These are phyloP conservation scores for Epichloe festucae DNA, from an alignment of 2,329 filamentous ascomycete genomes.

Conservation along the genomic window DNA sequence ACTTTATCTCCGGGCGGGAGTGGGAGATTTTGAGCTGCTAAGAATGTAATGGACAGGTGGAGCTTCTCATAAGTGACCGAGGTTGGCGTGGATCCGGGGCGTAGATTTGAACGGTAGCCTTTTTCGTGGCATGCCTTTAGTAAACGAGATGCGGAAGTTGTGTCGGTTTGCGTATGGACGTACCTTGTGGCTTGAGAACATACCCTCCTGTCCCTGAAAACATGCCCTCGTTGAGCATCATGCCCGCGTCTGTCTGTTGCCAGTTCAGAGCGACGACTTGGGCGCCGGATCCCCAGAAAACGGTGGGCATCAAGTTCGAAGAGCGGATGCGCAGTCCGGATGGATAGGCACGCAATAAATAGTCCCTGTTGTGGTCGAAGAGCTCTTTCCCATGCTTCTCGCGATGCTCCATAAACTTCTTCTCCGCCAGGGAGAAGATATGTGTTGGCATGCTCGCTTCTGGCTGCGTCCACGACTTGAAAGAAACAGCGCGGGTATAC, in stretches of 20 bases:
- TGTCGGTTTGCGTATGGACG: not conserved
- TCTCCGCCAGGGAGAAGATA: conserved; percentile 56
- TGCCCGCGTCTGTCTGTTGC: conserved; percentile 81
- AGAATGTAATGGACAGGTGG: conserved; percentile 57
- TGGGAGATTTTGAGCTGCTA: conserved; percentile 65
- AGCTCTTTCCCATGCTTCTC: conserved; percentile 38
- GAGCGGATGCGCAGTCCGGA: conserved; percentile 70
- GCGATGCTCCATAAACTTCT: conserved; percentile 48
- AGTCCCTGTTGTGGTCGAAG: conserved; percentile 71
- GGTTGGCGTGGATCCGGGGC: conserved; percentile 12
- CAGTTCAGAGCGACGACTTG: conserved; percentile 91
- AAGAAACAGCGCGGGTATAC: conserved; percentile 73
- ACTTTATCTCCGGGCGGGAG: conserved; percentile 42
- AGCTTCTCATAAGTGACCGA: conserved; percentile 43
- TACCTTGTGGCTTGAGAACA: conserved; percentile 68
- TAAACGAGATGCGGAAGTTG: not conserved
- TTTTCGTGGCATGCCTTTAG: not conserved
- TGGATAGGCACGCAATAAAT: conserved; percentile 79
- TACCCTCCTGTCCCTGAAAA: conserved; percentile 76
- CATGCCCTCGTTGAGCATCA: conserved; percentile 95
- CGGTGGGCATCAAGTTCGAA: conserved; percentile 72
- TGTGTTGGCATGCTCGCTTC: conserved; percentile 52
- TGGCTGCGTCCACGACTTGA: conserved; percentile 64
- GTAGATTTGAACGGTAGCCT: conserved; percentile 19
- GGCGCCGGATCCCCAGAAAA: conserved; percentile 79